Base-by-base conservation (phyloP, 495 filamentous ascomycete species). In the Xeromyces bisporus region DNA sequence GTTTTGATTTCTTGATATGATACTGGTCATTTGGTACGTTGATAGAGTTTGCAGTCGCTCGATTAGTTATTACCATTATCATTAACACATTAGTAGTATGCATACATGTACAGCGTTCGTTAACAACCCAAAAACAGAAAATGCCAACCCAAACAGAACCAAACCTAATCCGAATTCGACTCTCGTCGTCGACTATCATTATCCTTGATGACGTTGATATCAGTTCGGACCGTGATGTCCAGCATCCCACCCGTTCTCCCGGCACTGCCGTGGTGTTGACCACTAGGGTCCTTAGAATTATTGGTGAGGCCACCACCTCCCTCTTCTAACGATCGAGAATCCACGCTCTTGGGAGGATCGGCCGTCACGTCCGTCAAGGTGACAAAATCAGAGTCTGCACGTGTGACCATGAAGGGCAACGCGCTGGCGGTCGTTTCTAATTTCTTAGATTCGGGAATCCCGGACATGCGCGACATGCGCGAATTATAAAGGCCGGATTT, bases 141-240 rank as follows among this genome's bases (percentile, higher is more conserved):
- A n/a, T n/a, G n/a, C n/a, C n/a, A n/a, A n/a, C n/a, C n/a, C n/a
- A n/a, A n/a, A n/a, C n/a, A n/a, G n/a, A n/a, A n/a, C n/a, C n/a
- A n/a, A n/a, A n/a, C n/a, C n/a, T n/a, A n/a, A n/a, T n/a, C n/a
- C n/a, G n/a, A n/a, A n/a, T n/a, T n/a, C n/a, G n/a, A n/a, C n/a
- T n/a, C n/a, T n/a, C n/a, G n/a, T n/a, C n/a, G n/a, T n/a, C n/a
- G n/a, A n/a, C n/a, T n/a, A n/a, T n/a, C n/a, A n/a, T n/a, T n/a
- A n/a, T n/a, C n/a, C n/a, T n/a, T n/a, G n/a, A n/a, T n/a, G n/a
- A 21, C 20, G 25, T 38, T 36, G 32, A 50, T 47, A 34, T 47
- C 46, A 18, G 46, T 50, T 27, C 40, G 40, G 11, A 59, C 46
- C 33, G 47, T 41, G 24, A 59, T 56, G 32, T 41, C 46, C 30